A percentile compares a stretch with the other conserved stretches of the same genome.
These are phyloP conservation scores for Sugiyamaella mastotermitis DNA, from an alignment of 805 yeast species.

Conservation along the genomic window DNA sequence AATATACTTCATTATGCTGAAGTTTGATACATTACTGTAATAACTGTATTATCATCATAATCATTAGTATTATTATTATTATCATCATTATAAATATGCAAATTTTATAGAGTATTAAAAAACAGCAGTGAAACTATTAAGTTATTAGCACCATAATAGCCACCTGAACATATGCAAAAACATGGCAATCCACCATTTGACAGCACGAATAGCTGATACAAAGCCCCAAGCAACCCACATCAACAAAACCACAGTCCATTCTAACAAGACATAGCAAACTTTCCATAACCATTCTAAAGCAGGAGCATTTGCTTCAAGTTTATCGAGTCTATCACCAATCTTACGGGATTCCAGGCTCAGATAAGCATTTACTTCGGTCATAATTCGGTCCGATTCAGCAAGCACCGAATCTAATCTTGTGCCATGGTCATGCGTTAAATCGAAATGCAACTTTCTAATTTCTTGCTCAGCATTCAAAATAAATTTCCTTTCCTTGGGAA, in stretches of 20 bases:
- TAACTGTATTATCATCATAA: too few species aligned
- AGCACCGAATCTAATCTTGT: conserved; percentile 20
- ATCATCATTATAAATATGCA: neutral
- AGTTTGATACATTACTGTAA: neutral
- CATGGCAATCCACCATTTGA: conserved; percentile 8
- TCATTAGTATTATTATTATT: conserved; percentile 2
- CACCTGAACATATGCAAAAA: conserved; percentile 14
- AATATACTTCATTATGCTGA: neutral
- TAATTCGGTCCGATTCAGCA: conserved; percentile 21
- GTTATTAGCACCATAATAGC: conserved; percentile 22
- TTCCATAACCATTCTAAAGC: conserved; percentile 15
- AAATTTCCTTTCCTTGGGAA: conserved; percentile 12
- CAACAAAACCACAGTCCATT: conserved; percentile 19
- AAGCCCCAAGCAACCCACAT: conserved; percentile 26
- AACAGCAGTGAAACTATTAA: neutral
- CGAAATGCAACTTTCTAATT: conserved; percentile 15
- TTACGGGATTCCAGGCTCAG: conserved; percentile 21
- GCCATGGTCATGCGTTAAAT: conserved; percentile 16
- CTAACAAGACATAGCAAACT: conserved; percentile 20
- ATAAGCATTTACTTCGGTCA: conserved; percentile 23
- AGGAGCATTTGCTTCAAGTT: conserved; percentile 16
- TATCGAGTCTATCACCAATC: conserved; percentile 20
- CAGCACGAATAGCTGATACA: conserved; percentile 13
- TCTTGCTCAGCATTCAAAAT: conserved; percentile 11
- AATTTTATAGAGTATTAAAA: neutral